Conservation (phyloP, 306 rosid species). For the Rosa persica region DNA sequence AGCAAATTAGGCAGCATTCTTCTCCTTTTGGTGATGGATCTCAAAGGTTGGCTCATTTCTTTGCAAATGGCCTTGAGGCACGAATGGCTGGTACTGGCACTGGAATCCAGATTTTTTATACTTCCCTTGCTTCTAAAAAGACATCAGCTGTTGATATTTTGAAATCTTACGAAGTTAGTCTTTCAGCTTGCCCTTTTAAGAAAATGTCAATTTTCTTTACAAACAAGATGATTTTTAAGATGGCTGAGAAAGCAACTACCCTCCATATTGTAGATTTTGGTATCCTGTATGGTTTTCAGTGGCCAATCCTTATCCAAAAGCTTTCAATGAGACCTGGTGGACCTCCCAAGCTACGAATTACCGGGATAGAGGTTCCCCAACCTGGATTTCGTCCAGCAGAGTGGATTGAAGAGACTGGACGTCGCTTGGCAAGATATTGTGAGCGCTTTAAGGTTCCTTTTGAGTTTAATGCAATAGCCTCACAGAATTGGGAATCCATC, state of each 20-base stretch:
- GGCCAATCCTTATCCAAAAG: constrained; percentile 36
- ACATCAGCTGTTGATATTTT: constrained; percentile 22
- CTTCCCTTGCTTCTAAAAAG: constrained; percentile 21
- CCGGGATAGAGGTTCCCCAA: constrained; percentile 82
- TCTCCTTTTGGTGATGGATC: constrained; percentile 38
- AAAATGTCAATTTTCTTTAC: constrained; percentile 27
- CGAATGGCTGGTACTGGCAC: constrained; percentile 36
- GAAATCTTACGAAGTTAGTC: constrained; percentile 32
- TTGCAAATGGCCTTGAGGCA: constrained; percentile 42
- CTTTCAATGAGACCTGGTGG: constrained; percentile 30
- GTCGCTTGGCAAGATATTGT: constrained; percentile 66
- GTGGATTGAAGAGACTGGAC: constrained; percentile 73
- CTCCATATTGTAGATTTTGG: constrained; percentile 43
- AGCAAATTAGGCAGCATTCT: constrained; percentile 41
- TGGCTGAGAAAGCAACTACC: constrained; percentile 30
- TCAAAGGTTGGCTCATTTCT: constrained; percentile 42
- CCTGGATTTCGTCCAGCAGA: constrained; percentile 80
- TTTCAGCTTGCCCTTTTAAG: constrained; percentile 35
- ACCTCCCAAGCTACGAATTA: constrained; percentile 45
- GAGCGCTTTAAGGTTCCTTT: constrained; percentile 70
- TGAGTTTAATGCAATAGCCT: constrained; percentile 57
- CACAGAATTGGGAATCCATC: constrained; percentile 73
- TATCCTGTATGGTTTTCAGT: constrained; percentile 33
- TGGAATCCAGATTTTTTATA: constrained; percentile 14
- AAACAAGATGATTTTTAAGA: constrained; percentile 33